These are phyloP conservation scores for Aspergillus sp. DNA, from an alignment of 2,329 filamentous ascomycete species.

Conservation along the genomic window DNA sequence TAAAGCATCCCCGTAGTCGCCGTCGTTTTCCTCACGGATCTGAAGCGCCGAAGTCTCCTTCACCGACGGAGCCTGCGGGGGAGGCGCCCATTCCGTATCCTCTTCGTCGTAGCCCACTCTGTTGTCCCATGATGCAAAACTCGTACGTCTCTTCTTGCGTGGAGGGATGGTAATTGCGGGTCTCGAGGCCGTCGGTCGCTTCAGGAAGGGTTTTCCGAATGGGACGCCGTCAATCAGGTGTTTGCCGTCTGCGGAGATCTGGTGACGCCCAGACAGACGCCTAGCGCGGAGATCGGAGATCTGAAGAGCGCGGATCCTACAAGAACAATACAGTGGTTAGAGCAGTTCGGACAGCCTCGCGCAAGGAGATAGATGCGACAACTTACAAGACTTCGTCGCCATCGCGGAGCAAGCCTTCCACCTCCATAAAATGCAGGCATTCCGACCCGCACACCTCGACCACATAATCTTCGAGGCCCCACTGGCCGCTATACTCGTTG, in stretches of 20 bases:
- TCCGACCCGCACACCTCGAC: constrained; percentile 84
- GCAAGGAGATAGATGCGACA: not conserved
- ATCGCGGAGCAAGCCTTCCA: constrained; percentile 69
- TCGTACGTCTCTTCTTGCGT: constrained; percentile 62
- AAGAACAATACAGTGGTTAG: not conserved
- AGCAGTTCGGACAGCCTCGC: no score
- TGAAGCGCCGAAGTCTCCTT: constrained; percentile 27
- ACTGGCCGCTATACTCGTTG: constrained; percentile 51
- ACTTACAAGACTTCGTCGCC: constrained; percentile 80
- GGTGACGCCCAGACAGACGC: constrained; percentile 71
- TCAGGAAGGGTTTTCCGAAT: constrained; percentile 73
- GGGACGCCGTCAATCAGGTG: constrained; percentile 83
- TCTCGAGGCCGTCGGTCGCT: constrained; percentile 55
- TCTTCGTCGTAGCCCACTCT: constrained; percentile 28
- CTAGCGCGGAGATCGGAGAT: constrained; percentile 72
- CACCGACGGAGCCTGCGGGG: constrained; percentile 12
- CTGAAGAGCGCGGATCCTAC: constrained; percentile 74
- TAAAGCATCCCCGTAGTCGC: constrained; percentile 29
- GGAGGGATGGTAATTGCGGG: constrained; percentile 71
- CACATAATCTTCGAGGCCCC: constrained; percentile 86
- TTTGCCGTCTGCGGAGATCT: constrained; percentile 75
- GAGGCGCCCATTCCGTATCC: constrained; percentile 32
- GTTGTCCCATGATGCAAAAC: constrained; percentile 27
- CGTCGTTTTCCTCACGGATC: constrained; percentile 4
- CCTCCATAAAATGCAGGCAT: constrained; percentile 78